Evolutionary conservation across 805 yeast genomes (phyloP), one percentile per base, ranked within the genome.

Genomic region (Yarrowia hollandica): DNA sequence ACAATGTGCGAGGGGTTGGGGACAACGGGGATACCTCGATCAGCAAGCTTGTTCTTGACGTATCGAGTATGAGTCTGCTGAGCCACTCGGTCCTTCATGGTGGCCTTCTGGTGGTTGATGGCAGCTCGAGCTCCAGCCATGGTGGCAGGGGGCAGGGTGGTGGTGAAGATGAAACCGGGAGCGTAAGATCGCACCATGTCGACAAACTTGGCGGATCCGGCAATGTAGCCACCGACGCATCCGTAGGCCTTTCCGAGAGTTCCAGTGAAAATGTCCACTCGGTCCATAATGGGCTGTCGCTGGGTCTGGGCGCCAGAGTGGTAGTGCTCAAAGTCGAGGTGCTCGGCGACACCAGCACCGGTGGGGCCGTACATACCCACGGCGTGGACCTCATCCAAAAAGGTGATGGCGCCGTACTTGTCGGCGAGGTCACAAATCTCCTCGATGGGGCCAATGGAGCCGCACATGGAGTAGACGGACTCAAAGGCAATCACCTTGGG

Each of bases 341-440:
- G 99, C 74, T 94, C 99, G 48, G 98, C 97, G 59, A 94, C 98
- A 76, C 99, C 99, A 30, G 97, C 99, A 70, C 99, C 99, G 68
- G 88, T 96, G 62, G 99, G 98, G 68, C 99, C 99, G 71, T 94
- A 94, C 85, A 94, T 82, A 60, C 99, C 99, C 46, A 94, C 98
- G 31, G 99, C 98, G 70, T 94, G 99, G 34, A 94, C 99, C 74
- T 94, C 99, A 72, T 94, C 99, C 72, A 94, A 78, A 74, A 94
- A 94, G 26, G 99, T 94, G 67, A 94, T 75, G 46, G 98, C 98
- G 63, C 98, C 98, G 71, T 94, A 94, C 75, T 94, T 90, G 58
- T 94, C 97, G 37, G 99, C 99, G 69, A 94, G 79, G 66, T 91
- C 96, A 72, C 97, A 92, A 65, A 94, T 90, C 62, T 81, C 83